Conservation (phyloP, 202 grass and related monocot species). For the Schoenoplectus tabernaemontani region DNA sequence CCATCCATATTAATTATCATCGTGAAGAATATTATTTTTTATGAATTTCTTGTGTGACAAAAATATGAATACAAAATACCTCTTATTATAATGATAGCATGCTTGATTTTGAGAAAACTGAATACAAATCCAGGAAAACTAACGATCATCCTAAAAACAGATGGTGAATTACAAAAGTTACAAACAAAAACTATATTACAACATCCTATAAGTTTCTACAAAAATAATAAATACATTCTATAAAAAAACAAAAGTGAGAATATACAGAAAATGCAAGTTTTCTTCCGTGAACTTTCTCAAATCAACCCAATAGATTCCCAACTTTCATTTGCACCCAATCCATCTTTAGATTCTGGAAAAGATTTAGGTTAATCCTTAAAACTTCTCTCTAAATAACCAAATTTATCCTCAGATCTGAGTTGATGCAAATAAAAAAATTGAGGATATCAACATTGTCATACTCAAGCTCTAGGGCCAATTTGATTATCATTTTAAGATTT, state of each 20-base stretch:
- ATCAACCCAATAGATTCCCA: not conserved
- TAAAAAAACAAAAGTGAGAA: not conserved
- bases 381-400: not conserved
- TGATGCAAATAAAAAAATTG: not conserved
- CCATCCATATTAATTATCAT: too few species aligned
- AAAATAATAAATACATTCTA: not conserved
- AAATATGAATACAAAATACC: too few species aligned
- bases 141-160: not conserved
- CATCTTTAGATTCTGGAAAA: not conserved
- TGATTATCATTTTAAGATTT: not conserved
- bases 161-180: not conserved
- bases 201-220: not conserved
- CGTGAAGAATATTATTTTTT: too few species aligned
- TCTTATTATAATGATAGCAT: too few species aligned
- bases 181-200: not conserved
- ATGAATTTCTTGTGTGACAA: too few species aligned
- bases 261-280: not conserved
- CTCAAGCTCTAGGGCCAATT: not conserved
- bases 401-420: not conserved
- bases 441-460: not conserved
- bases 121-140: too few species aligned
- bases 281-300: conserved; percentile 8
- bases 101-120: too few species aligned
- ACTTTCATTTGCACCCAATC: not conserved
- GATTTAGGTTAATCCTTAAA: not conserved